Conservation (phyloP, 495 filamentous ascomycete genomes). For the Hyaloscypha finlandica region DNA sequence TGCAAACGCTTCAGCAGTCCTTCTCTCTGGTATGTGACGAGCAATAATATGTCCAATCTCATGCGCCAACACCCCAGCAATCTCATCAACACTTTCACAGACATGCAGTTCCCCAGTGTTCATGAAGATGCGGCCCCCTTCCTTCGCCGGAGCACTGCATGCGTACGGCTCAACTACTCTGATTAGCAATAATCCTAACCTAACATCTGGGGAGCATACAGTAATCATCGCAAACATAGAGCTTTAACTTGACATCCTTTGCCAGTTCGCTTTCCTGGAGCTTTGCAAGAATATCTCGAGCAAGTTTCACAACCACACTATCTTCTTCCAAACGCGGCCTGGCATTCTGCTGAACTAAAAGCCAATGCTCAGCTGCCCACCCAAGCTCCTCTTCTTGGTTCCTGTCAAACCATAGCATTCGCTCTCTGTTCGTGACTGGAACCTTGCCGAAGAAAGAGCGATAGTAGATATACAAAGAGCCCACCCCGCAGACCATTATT, state of each 20-base stretch:
- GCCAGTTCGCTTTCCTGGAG: constrained; percentile 8
- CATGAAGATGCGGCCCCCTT: constrained; percentile 13
- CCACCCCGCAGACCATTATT: not conserved
- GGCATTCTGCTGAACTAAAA: not conserved
- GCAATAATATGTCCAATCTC: constrained; percentile 17
- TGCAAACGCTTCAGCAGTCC: not conserved
- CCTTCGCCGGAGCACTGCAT: not conserved
- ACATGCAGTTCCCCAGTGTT: constrained; percentile 3
- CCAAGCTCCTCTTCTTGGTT: constrained; percentile 6
- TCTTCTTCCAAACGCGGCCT: constrained; percentile 16
- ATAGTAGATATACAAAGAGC: constrained; percentile 8
- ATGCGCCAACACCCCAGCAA: constrained; percentile 11
- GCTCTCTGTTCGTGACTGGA: constrained; percentile 17
- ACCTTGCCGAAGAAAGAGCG: constrained; percentile 3
- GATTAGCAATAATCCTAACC: not conserved
- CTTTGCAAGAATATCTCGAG: constrained; percentile 1
- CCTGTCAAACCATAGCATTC: constrained; percentile 9
- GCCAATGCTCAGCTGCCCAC: not conserved
- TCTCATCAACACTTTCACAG: constrained; percentile 9
- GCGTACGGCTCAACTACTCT: constrained; percentile 7
- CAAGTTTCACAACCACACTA: not conserved
- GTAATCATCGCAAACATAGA: constrained; percentile 12
- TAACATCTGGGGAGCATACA: not conserved
- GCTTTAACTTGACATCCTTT: constrained; percentile 3
- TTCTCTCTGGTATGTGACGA: constrained; percentile 1